Evolutionary conservation across 768 basidiomycete genomes (phyloP).

Genomic region (Agaricus bisporus): DNA sequence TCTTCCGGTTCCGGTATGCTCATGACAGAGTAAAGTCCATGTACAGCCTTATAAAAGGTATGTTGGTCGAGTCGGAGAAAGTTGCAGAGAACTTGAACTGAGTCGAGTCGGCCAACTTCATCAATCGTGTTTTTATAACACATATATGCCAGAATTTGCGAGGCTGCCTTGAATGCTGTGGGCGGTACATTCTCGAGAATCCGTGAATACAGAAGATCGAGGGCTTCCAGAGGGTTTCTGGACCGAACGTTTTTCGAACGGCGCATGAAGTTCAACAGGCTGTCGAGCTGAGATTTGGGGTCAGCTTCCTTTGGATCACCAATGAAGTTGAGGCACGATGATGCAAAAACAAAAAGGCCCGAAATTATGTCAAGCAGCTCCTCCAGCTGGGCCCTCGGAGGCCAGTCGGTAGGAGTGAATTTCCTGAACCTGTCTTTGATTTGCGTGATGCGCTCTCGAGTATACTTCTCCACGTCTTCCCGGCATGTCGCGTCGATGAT

Average conservation of each 20-base stretch:
- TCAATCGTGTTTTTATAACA: not conserved
- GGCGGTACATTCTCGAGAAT: not conserved
- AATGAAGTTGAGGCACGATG: not conserved
- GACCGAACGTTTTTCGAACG: not conserved
- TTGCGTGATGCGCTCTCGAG: not conserved
- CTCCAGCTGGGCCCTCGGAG: not conserved
- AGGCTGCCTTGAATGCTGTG: not conserved
- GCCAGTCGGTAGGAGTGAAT: not conserved
- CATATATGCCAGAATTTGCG: not conserved
- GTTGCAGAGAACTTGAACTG: not conserved
- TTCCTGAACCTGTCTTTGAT: not conserved
- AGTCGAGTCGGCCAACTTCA: not conserved
- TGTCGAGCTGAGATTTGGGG: not conserved
- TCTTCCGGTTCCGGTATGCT: not conserved
- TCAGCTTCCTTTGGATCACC: not conserved
- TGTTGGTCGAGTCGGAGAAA: not conserved
- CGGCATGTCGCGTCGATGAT: not conserved
- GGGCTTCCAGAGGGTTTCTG: not conserved
- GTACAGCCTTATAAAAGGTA: not conserved
- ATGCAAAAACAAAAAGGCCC: not conserved
- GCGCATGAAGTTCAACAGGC: not conserved
- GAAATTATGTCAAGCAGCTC: not conserved
- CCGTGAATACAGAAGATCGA: slow-evolving; percentile 1
- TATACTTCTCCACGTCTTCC: not conserved
- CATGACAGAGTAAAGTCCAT: not conserved